These are phyloP conservation scores for Fraxinus sp. DNA, from an alignment of 305 asterid genomes.

Conservation along the genomic window DNA sequence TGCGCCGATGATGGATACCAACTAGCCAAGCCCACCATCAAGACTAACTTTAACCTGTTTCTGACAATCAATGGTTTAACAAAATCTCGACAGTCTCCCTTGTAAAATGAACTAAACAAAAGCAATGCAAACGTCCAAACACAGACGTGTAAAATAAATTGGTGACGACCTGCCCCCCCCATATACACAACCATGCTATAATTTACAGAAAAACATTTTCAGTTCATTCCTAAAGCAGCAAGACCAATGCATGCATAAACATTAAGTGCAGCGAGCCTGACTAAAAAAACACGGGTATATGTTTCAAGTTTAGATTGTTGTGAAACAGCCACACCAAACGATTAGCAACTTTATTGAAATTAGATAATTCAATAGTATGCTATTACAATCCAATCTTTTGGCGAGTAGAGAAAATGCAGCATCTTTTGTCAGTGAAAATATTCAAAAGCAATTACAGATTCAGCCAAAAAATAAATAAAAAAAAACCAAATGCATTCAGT, in stretches of 20 bases:
- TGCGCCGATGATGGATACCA: background rate
- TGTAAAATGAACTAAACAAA: background rate
- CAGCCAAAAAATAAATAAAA: background rate
- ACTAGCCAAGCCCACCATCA: background rate
- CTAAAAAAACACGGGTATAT: background rate
- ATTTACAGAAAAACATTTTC: background rate
- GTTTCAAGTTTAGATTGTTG: background rate
- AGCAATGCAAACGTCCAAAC: background rate
- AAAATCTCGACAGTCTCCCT: background rate
- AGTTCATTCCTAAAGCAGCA: background rate
- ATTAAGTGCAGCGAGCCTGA: background rate
- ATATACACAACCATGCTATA: background rate
- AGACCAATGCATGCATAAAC: background rate
- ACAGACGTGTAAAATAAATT: background rate
- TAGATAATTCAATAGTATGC: background rate
- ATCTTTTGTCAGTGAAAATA: background rate
- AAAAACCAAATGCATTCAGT: background rate
- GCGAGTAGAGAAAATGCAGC: background rate
- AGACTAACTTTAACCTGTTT: background rate
- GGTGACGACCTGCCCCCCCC: background rate
- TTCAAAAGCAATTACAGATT: background rate
- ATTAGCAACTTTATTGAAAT: background rate
- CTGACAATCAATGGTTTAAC: background rate
- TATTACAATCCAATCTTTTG: background rate
- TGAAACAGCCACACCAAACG: background rate